Percentiles rank a stretch among this genome's conserved stretches.
Evolutionary conservation across 495 filamentous ascomycete genomes (phyloP).

Genomic region (Aspergillus olivimuriae): DNA sequence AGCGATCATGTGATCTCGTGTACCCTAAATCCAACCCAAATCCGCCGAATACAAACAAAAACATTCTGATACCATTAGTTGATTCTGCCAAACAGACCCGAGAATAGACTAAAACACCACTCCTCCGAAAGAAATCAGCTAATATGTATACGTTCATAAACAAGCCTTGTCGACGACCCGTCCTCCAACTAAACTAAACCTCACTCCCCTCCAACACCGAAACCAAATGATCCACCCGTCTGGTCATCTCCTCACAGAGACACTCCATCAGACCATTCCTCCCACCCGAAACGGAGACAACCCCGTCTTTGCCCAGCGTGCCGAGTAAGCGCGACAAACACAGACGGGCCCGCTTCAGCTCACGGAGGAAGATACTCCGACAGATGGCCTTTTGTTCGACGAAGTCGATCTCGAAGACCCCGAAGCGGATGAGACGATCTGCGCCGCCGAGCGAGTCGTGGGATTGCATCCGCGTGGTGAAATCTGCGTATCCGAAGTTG

Average conservation of each 20-base stretch:
- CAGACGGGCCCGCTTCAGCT: conserved; percentile 8
- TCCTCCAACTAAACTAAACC: not conserved
- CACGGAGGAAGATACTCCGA: conserved; percentile 4
- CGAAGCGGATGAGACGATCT: conserved; percentile 10
- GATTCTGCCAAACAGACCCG: too few species aligned
- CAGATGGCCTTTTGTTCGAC: conserved; percentile 12
- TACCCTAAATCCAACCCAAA: too few species aligned
- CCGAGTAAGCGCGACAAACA: conserved; percentile 10
- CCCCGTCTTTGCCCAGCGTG: conserved; percentile 1
- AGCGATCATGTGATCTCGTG: too few species aligned
- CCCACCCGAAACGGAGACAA: not conserved
- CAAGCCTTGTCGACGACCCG: not conserved
- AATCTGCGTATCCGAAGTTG: conserved; percentile 7
- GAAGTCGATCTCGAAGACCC: conserved; percentile 11
- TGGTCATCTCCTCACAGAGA: conserved; percentile 12
- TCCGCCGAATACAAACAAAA: too few species aligned
- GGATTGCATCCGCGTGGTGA: conserved; percentile 3
- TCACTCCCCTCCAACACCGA: conserved; percentile 1
- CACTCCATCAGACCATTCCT: conserved; percentile 5
- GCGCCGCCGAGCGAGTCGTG: conserved; percentile 2
- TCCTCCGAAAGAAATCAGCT: too few species aligned
- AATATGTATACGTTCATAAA: not conserved
- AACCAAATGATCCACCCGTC: conserved; percentile 7
- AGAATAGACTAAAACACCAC: too few species aligned
- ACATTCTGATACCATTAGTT: too few species aligned